Evolutionary conservation across 805 yeast genomes (phyloP).

Genomic region (Saccharomyces paradoxus): DNA sequence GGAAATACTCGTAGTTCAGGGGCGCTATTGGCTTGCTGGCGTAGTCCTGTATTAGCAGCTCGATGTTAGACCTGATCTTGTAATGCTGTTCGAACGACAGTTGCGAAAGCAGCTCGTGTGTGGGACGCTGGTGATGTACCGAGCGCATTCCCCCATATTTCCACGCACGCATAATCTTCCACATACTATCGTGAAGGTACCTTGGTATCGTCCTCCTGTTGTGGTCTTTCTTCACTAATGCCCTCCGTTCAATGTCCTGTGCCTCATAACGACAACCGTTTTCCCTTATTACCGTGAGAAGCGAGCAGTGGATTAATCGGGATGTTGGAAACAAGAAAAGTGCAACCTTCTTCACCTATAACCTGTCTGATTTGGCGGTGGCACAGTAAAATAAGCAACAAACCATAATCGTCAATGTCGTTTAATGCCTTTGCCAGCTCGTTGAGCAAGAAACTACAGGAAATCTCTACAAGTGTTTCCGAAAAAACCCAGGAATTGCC

Average conservation of each 20-base stretch:
- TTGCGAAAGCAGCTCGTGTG: conserved; percentile 5
- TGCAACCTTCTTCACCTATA: neutral
- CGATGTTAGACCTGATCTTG: conserved; percentile 49
- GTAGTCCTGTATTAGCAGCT: conserved; percentile 49
- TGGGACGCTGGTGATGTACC: neutral
- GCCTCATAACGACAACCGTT: neutral
- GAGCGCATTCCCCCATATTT: neutral
- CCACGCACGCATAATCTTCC: neutral
- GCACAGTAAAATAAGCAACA: neutral
- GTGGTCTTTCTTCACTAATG: neutral
- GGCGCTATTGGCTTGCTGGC: conserved; percentile 46
- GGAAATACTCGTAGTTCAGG: conserved; percentile 43
- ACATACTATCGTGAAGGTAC: neutral
- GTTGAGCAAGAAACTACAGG: conserved; percentile 26
- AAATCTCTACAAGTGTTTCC: conserved; percentile 25
- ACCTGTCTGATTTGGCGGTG: neutral
- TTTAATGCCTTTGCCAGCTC: conserved; percentile 25
- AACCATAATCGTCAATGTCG: conserved; percentile 15
- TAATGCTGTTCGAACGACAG: conserved; percentile 43
- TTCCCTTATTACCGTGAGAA: neutral
- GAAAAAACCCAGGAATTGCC: conserved; percentile 37
- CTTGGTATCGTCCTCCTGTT: neutral
- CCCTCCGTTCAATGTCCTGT: neutral
- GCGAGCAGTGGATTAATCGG: neutral
- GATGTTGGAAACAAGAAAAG: neutral